Conservation (phyloP, 306 rosid genomes). For the Calophaca sinica region DNA sequence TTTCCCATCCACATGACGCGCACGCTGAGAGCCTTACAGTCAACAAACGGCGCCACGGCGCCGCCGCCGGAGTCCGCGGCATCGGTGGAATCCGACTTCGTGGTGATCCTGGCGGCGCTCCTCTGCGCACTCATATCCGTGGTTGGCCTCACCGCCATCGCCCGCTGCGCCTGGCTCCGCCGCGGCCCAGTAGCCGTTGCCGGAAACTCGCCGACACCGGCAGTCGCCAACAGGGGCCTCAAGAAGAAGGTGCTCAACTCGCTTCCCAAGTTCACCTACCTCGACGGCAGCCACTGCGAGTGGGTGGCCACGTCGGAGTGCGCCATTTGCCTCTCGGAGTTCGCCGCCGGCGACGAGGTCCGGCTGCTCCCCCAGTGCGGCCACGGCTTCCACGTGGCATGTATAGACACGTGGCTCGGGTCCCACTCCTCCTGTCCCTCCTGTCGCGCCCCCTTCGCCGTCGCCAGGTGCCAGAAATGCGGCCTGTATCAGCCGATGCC, state of each 20-base stretch:
- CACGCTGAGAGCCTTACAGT: constrained; percentile 45
- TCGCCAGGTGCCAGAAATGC: constrained; percentile 67
- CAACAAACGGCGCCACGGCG: constrained; percentile 30
- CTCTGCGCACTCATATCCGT: constrained; percentile 82
- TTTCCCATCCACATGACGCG: constrained; percentile 55
- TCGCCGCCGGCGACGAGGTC: constrained; percentile 65
- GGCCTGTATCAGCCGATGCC: constrained; percentile 60
- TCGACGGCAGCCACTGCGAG: constrained; percentile 7
- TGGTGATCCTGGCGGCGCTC: constrained; percentile 73
- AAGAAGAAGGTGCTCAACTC: constrained; percentile 76
- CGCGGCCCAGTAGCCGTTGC: constrained; percentile 36
- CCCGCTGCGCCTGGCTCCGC: constrained; percentile 81
- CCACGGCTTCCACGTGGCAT: constrained; percentile 67
- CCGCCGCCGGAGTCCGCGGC: constrained; percentile 62
- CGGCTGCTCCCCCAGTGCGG: constrained; percentile 73
- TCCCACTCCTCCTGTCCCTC: constrained; percentile 80
- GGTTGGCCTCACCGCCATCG: constrained; percentile 74
- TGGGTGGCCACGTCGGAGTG: constrained; percentile 61
- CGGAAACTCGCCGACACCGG: background rate
- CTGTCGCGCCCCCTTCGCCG: constrained; percentile 68
- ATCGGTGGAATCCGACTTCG: constrained; percentile 68
- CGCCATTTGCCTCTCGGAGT: constrained; percentile 74
- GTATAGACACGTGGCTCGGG: constrained; percentile 77
- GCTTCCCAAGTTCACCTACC: constrained; percentile 67
- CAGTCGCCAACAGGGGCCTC: constrained; percentile 63